These are phyloP conservation scores for Mycena citricolor DNA, from an alignment of 1,284 basidiomycete genomes.

Conservation along the genomic window DNA sequence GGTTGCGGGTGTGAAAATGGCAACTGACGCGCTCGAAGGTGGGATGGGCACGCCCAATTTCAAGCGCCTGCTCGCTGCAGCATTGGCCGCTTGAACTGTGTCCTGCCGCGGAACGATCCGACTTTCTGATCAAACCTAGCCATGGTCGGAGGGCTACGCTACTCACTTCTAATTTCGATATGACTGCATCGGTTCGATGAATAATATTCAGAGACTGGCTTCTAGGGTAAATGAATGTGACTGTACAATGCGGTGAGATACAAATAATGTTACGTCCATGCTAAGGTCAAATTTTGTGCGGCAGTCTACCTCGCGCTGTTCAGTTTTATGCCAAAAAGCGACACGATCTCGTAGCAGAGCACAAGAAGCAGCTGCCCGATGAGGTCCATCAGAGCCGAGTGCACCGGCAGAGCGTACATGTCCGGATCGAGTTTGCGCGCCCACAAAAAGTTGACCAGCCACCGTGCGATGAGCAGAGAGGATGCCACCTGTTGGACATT, in stretches of 20 bases:
- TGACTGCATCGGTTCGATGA: no score
- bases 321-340: constrained; percentile 35
- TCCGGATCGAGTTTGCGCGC: constrained; percentile 84
- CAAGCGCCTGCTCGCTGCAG: neutral
- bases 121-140: constrained; percentile 31
- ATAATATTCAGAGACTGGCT: no score
- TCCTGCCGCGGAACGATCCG: constrained; percentile 38
- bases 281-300: no score
- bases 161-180: no score
- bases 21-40: neutral
- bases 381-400: constrained; percentile 89
- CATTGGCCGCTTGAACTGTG: no score
- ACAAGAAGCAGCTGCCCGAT: constrained; percentile 88
- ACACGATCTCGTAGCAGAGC: constrained; percentile 69
- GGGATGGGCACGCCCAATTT: neutral
- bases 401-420: constrained; percentile 90
- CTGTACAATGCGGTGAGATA: no score
- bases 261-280: no score
- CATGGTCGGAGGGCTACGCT: constrained; percentile 25
- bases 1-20: neutral
- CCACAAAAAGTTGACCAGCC: constrained; percentile 83
- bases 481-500: constrained; percentile 61
- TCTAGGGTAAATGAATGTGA: no score
- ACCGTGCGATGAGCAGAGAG: constrained; percentile 69
- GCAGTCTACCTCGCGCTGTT: no score